Base-by-base conservation (phyloP, 805 yeast species). In the Wickerhamomyces tratensis region DNA sequence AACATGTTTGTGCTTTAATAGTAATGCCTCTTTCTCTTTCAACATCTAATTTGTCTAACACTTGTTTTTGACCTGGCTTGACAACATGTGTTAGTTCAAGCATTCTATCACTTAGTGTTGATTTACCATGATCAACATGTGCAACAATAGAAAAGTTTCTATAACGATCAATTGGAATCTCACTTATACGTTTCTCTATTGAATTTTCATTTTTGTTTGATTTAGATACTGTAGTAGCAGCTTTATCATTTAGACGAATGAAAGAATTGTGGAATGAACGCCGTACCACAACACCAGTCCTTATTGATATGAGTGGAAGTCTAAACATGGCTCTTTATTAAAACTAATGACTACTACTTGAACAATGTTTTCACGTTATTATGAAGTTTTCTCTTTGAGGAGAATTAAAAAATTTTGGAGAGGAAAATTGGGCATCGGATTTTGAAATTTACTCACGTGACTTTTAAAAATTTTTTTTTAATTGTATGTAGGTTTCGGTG, bases 11-110 rank as follows among this genome's bases (percentile, higher is more conserved):
- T 0, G 98, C 98, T 61, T 91, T 91, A 43, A 91, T 93, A 0
- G 98, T 91, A 53, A 91, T 91, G 3, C 98, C 98, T 53, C 98
- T 68, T 63, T 91, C 98, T 57, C 95, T 69, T 59, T 91, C 98
- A 15, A 91, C 98, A 55, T 93, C 97, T 45, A 91, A 65, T 56
- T 82, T 84, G 58, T 91, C 98, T 48, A 91, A 67, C 33, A 93
- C 91, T 60, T 91, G 97, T 49, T 79, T 79, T 56, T 84, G 86
- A 2, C 88, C 87, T 0, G 86, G 76, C 43, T 82, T 74, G 27
- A 91, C 85, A 1, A 91, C 97, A 0, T 93, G 91, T 0, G 98
- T 93, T 38, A 86, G 61, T 54, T 93, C 97, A 27, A 91, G 65
- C 30, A 91, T 65, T 40, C 98, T 67, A 58, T 91, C 98, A 48